phyloP scores from a whole-genome alignment of 139 green algal genomes.

The Picochlorum sp. region DNA sequence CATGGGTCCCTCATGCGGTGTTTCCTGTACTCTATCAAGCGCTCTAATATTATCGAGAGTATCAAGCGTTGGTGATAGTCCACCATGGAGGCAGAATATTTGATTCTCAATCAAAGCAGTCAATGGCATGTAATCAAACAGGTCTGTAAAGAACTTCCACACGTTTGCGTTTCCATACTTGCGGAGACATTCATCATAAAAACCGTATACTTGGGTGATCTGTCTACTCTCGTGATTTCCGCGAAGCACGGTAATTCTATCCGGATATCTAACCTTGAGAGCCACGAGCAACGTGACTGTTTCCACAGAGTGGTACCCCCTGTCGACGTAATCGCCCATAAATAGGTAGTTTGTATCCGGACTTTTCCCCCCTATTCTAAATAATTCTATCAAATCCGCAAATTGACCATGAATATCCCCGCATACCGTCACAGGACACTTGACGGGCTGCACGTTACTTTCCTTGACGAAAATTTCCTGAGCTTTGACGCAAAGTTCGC shows the following conservation, averaged over 20 bases:
- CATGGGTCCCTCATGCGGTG: constrained; percentile 96
- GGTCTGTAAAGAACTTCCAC: constrained; percentile 97
- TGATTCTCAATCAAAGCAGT: constrained; percentile 93
- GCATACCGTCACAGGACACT: constrained; percentile 88
- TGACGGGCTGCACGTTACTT: constrained; percentile 92
- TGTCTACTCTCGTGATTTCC: constrained; percentile 98
- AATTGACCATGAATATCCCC: constrained; percentile 98
- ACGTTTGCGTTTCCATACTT: constrained; percentile 98
- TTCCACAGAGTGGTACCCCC: constrained; percentile 96
- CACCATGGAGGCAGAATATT: constrained; percentile 97
- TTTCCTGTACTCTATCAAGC: constrained; percentile 93
- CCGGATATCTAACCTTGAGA: constrained; percentile 84
- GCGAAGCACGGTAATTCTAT: constrained; percentile 95
- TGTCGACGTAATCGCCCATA: constrained; percentile 99
- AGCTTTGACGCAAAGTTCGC: constrained; percentile 87
- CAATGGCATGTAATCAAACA: constrained; percentile 98
- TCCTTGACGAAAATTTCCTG: constrained; percentile 87
- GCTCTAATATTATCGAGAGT: constrained; percentile 91
- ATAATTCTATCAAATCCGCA: constrained; percentile 93
- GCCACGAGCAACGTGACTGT: constrained; percentile 86
- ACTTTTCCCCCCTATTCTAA: constrained; percentile 85
- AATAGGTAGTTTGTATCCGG: constrained; percentile 99
- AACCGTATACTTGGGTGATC: constrained; percentile 96
- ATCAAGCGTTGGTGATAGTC: constrained; percentile 91
- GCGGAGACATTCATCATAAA: constrained; percentile 99